phyloP scores from a whole-genome alignment of 2,329 filamentous ascomycete genomes.

The Mollisia scopiformis region DNA sequence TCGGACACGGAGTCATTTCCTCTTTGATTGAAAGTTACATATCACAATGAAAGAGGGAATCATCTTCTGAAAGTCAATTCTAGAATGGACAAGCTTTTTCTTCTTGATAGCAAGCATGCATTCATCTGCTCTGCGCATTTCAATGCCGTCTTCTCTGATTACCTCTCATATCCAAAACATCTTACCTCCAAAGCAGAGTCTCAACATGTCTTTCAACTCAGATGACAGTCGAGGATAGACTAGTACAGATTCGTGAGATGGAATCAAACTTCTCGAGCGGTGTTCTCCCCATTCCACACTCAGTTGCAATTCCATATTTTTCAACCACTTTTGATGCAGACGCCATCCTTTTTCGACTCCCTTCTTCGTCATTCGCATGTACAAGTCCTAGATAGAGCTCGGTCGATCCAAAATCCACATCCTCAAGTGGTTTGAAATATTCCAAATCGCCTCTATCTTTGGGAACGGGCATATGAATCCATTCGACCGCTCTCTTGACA shows the following conservation, averaged over 20 bases:
- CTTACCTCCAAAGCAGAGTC: not conserved
- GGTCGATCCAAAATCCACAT: not conserved
- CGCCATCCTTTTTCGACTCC: not conserved
- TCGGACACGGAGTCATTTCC: not conserved
- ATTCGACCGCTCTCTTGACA: not conserved
- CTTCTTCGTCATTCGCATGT: not conserved
- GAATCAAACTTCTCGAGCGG: not conserved
- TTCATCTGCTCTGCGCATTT: no score
- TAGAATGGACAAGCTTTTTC: no score
- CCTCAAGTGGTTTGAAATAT: not conserved
- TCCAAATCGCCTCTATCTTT: not conserved
- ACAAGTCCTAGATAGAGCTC: not conserved
- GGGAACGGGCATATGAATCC: not conserved
- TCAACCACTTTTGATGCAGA: not conserved
- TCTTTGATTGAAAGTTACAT: no score
- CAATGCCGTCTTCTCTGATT: no score
- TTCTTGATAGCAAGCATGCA: no score
- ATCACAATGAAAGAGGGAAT: no score
- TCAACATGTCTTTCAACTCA: not conserved
- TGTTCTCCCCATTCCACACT: not conserved
- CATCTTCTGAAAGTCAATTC: no score
- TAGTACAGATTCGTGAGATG: not conserved
- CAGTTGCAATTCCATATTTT: not conserved
- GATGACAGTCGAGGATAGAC: not conserved
- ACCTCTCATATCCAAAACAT: slow-evolving; percentile 3